Evolutionary conservation across 192 early-diverging fungal species (phyloP), one percentile per base, ranked within the genome.

Genomic region (Backusella tarrabulga): DNA sequence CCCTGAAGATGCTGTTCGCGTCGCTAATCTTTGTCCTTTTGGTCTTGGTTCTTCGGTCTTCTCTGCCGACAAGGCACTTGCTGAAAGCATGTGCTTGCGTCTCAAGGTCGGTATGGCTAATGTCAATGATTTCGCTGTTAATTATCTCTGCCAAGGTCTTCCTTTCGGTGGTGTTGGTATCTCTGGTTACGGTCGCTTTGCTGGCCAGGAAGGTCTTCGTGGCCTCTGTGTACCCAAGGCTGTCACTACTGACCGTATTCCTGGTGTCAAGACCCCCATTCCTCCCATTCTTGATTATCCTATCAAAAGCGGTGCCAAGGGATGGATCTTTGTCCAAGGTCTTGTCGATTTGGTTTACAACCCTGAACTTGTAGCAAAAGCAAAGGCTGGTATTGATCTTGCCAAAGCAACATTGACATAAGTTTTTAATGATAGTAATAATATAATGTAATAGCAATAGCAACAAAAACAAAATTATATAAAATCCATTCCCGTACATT

Each of bases 91-190:
- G 29, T 88, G 89, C n/a, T 80, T 87, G 26, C 80, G 78, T 17
- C 80, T 96, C 60, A 89, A 89, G 74, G 86, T 88, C 0, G 95
- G 95, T 17, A 94, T 94, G 93, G 81, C 88, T 67, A 97, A 97
- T 66, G 83, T 96, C 74, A 97, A 97, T 80, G 95, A 95, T 77
- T 97, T 94, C 77, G 95, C 87, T 19, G 91, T 92, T 75, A 94
- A 91, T 69, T 97, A 96, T 72, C 86, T 97, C 5, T 94, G 93
- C 81, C 93, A 95, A 78, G 85, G 89, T 2, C 76, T 95, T 71
- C 94, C 94, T 2, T 95, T 95, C 86, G 94, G 94, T 68, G 94
- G 94, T 72, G 91, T 95, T 8, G 92, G 92, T 19, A 91, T 87
- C 40, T 92, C 90, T 71, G 94, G 94, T 0, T 93, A 92, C 82